Conservation (phyloP, 2,329 filamentous ascomycete genomes). For the Sclerotinia spermophila region DNA sequence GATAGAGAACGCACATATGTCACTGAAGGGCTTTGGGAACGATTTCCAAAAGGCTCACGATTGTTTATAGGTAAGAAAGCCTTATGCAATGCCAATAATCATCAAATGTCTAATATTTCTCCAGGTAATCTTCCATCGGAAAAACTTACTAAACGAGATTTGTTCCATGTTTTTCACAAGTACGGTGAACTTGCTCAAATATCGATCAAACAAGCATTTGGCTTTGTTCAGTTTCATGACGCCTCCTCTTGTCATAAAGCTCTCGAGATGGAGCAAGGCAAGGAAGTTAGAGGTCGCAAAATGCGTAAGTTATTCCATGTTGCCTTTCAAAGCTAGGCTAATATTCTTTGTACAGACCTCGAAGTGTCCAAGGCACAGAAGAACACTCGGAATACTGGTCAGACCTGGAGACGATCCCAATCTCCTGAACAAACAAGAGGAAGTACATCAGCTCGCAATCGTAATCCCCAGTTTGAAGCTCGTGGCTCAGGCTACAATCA, state of each 20-base stretch:
- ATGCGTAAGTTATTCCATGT: slow-evolving; percentile 65
- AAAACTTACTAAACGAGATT: slow-evolving; percentile 86
- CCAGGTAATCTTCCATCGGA: slow-evolving; percentile 88
- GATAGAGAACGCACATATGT: slow-evolving; percentile 72
- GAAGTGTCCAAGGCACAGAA: slow-evolving; percentile 88
- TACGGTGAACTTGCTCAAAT: slow-evolving; percentile 90
- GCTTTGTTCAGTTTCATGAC: slow-evolving; percentile 91
- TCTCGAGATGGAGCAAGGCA: slow-evolving; percentile 73
- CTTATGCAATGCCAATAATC: slow-evolving; percentile 30
- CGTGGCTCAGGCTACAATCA: slow-evolving; percentile 38
- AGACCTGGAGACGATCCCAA: slow-evolving; percentile 49
- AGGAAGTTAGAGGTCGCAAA: slow-evolving; percentile 79
- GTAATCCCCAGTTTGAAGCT: slow-evolving; percentile 37
- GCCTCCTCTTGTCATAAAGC: slow-evolving; percentile 69
- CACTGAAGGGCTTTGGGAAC: slow-evolving; percentile 75
- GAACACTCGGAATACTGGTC: slow-evolving; percentile 56
- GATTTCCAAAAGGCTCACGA: slow-evolving; percentile 71
- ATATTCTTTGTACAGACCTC: slow-evolving; percentile 55
- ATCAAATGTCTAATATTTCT: slow-evolving; percentile 22
- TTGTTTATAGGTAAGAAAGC: slow-evolving; percentile 70
- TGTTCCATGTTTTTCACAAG: slow-evolving; percentile 84
- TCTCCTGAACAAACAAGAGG: slow-evolving; percentile 56
- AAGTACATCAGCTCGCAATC: slow-evolving; percentile 39
- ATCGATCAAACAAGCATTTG: slow-evolving; percentile 93
- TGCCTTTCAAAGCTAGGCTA: not conserved